These are phyloP conservation scores for Lentinula sp. DNA, from an alignment of 768 basidiomycete genomes.

Conservation along the genomic window DNA sequence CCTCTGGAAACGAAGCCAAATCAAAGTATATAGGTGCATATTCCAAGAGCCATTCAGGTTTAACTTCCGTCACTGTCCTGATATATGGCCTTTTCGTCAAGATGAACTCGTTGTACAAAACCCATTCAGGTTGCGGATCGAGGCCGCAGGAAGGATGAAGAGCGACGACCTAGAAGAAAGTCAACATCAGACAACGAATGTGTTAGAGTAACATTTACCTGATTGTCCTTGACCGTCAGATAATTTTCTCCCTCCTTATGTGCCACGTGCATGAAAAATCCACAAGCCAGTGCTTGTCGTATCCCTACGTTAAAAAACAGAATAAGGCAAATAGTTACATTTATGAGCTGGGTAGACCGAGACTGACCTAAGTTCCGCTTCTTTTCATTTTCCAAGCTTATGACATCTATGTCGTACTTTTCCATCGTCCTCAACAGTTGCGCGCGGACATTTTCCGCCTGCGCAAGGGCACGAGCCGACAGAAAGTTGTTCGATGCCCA, in stretches of 20 bases:
- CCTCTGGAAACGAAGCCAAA: conserved; percentile 51
- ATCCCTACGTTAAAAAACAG: conserved; percentile 38
- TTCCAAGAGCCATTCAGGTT: conserved; percentile 82
- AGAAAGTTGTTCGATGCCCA: conserved; percentile 94
- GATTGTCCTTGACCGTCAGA: conserved; percentile 91
- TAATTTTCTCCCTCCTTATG: conserved; percentile 95
- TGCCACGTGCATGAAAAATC: conserved; percentile 98
- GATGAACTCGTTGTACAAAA: conserved; percentile 92
- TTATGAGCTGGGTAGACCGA: no score
- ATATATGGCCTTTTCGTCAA: conserved; percentile 86
- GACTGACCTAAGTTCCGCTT: conserved; percentile 24
- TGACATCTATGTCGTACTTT: conserved; percentile 72
- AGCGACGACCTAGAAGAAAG: conserved; percentile 45
- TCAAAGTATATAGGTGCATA: conserved; percentile 68
- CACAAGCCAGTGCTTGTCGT: conserved; percentile 79
- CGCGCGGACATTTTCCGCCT: conserved; percentile 90
- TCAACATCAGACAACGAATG: neutral
- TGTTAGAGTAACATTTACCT: conserved; percentile 37
- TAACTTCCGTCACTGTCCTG: conserved; percentile 84
- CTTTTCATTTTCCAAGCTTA: conserved; percentile 62
- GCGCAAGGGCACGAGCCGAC: conserved; percentile 72
- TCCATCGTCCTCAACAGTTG: conserved; percentile 93
- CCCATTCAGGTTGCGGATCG: conserved; percentile 87
- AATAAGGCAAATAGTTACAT: conserved; percentile 33
- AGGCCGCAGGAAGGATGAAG: conserved; percentile 87